phyloP scores from a whole-genome alignment of 2,329 filamentous ascomycete species.

The Spiromastix sp. region DNA sequence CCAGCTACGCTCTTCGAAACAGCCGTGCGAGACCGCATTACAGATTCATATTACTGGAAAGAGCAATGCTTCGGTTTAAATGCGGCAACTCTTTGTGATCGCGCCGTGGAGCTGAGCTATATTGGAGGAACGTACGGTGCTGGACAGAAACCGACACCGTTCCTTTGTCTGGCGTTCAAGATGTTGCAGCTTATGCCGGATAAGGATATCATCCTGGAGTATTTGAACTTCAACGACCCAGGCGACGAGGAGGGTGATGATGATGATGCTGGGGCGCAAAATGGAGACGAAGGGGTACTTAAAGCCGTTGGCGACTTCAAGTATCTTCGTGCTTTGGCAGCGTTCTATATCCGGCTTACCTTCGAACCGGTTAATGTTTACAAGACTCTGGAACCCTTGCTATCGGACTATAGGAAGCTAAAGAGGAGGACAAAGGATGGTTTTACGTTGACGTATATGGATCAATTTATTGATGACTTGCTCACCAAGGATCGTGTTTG shows the following conservation, averaged over 20 bases:
- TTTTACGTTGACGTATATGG: conserved; percentile 68
- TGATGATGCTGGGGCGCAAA: conserved; percentile 10
- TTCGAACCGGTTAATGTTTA: conserved; percentile 75
- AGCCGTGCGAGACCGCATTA: conserved; percentile 87
- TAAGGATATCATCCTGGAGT: conserved; percentile 68
- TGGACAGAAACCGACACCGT: conserved; percentile 75
- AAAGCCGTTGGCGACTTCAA: conserved; percentile 43
- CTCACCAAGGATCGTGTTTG: conserved; percentile 83
- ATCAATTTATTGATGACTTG: conserved; percentile 89
- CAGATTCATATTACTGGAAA: conserved; percentile 95
- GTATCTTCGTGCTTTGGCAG: conserved; percentile 79
- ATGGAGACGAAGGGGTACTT: conserved; percentile 19
- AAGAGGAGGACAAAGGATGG: conserved; percentile 64
- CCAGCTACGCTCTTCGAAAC: conserved; percentile 95
- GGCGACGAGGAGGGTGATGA: conserved; percentile 16
- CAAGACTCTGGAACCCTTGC: conserved; percentile 64
- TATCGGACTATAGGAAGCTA: conserved; percentile 76
- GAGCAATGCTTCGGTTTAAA: conserved; percentile 97
- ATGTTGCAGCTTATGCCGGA: conserved; percentile 77
- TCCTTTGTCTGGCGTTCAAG: conserved; percentile 91
- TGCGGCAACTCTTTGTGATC: conserved; percentile 68
- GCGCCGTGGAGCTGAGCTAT: conserved; percentile 72
- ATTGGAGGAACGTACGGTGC: conserved; percentile 82
- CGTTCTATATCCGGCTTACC: conserved; percentile 88
- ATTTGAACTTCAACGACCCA: conserved; percentile 67